Evolutionary conservation across 805 yeast species (phyloP).

Genomic region (Candida bentonensis): DNA sequence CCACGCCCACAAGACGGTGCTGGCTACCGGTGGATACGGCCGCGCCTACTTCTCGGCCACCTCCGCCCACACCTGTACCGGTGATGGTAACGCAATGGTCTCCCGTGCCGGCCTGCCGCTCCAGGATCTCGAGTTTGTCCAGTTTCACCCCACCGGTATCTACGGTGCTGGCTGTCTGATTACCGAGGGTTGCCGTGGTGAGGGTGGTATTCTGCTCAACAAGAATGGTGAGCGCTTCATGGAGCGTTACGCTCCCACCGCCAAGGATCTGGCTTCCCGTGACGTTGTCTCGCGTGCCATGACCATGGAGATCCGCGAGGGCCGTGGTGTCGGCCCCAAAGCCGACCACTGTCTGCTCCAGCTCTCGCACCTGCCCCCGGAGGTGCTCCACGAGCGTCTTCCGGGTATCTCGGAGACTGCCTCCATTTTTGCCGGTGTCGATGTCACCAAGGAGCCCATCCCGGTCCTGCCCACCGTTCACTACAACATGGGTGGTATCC

Average conservation of each 20-base stretch:
- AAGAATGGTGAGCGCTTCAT: slow-evolving; percentile 98
- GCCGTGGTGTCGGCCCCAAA: slow-evolving; percentile 96
- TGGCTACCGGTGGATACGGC: slow-evolving; percentile 98
- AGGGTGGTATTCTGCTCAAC: slow-evolving; percentile 95
- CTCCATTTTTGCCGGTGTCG: slow-evolving; percentile 96
- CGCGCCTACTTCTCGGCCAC: slow-evolving; percentile 98
- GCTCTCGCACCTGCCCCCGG: slow-evolving; percentile 84
- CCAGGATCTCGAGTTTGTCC: slow-evolving; percentile 94
- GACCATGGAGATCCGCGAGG: slow-evolving; percentile 96
- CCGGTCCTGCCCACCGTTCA: slow-evolving; percentile 97
- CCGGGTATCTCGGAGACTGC: slow-evolving; percentile 99
- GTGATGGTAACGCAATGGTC: slow-evolving; percentile 98
- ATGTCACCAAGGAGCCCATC: slow-evolving; percentile 97
- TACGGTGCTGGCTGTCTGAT: slow-evolving; percentile 98
- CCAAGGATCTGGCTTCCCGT: slow-evolving; percentile 96
- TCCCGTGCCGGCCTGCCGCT: slow-evolving; percentile 96
- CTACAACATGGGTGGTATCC: slow-evolving; percentile 99
- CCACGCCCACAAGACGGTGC: slow-evolving; percentile 89
- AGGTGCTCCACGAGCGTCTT: slow-evolving; percentile 83
- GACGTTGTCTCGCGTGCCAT: slow-evolving; percentile 97
- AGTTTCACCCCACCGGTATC: slow-evolving; percentile 99
- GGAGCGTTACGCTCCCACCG: slow-evolving; percentile 99
- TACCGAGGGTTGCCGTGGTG: slow-evolving; percentile 99
- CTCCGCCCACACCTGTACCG: slow-evolving; percentile 98
- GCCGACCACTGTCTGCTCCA: slow-evolving; percentile 94